phyloP scores from a whole-genome alignment of 2,329 filamentous ascomycete species.

The Acrocalymma vagum region DNA sequence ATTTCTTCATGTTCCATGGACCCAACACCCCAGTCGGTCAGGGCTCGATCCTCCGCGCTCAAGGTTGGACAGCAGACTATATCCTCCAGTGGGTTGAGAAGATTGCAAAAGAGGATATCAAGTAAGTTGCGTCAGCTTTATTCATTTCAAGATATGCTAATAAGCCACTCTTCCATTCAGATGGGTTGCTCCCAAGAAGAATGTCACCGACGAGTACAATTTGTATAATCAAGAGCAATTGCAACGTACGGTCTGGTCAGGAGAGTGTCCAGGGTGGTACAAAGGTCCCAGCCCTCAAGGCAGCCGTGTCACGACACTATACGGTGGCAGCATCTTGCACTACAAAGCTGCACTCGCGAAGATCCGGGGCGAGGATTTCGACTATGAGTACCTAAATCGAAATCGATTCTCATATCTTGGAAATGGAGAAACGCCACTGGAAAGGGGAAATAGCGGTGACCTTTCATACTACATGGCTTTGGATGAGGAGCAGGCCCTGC shows the following conservation, averaged over 20 bases:
- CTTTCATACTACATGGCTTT: too few relatives aligned
- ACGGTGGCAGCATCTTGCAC: conserved; percentile 23
- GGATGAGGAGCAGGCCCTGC: too few relatives aligned
- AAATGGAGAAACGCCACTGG: too few relatives aligned
- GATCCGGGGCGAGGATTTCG: conserved; percentile 59
- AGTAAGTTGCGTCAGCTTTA: conserved; percentile 23
- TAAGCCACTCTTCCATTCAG: too few relatives aligned
- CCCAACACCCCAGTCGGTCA: conserved; percentile 52
- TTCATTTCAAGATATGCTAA: too few relatives aligned
- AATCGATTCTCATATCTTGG: too few relatives aligned
- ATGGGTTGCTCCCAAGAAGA: conserved; percentile 34
- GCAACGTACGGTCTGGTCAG: conserved; percentile 39
- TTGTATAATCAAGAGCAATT: conserved; percentile 45
- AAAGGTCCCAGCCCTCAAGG: too few relatives aligned
- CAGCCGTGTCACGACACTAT: conserved; percentile 26
- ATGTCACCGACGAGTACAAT: conserved; percentile 35
- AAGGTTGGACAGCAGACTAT: conserved; percentile 50
- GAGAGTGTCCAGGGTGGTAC: conserved; percentile 47
- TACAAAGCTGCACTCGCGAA: conserved; percentile 31
- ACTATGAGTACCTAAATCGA: conserved; percentile 58
- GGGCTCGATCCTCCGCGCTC: conserved; percentile 52
- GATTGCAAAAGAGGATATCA: conserved; percentile 53
- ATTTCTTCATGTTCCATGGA: conserved; percentile 53
- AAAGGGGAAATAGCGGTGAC: too few relatives aligned
- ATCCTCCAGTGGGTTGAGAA: conserved; percentile 50